Percentiles rank a stretch among this genome's conserved stretches.
These are phyloP conservation scores for Coemansia sp. DNA, from an alignment of 192 early-diverging fungal genomes.

Conservation along the genomic window DNA sequence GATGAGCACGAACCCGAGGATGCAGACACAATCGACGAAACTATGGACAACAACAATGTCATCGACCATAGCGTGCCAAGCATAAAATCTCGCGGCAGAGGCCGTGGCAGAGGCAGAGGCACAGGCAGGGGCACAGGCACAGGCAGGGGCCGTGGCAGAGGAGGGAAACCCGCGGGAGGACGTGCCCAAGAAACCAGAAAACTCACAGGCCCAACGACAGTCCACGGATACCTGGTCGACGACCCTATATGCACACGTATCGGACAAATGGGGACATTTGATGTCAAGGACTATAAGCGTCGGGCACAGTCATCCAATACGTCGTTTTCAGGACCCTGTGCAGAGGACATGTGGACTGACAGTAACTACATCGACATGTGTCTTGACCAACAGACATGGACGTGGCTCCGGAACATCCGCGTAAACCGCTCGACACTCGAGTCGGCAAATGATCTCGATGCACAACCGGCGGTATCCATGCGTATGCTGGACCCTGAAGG, in stretches of 20 bases:
- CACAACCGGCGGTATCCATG: not conserved
- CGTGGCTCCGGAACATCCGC: slow-evolving; percentile 9
- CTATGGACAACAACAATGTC: not conserved
- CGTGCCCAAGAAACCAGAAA: too few species aligned
- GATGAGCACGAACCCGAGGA: not conserved
- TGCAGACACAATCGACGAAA: not conserved
- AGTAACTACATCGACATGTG: slow-evolving; percentile 31
- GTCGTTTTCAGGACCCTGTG: slow-evolving; percentile 18
- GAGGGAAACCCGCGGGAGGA: too few species aligned
- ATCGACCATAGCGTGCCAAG: not conserved
- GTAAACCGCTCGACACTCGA: not conserved
- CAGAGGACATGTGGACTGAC: slow-evolving; percentile 4
- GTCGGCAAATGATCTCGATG: not conserved
- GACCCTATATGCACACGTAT: not conserved
- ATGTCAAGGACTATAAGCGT: not conserved
- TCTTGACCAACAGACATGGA: slow-evolving; percentile 26
- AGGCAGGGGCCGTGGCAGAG: not conserved
- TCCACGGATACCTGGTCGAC: not conserved
- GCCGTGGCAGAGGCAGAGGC: slow-evolving; percentile 4
- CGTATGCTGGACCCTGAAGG: not conserved
- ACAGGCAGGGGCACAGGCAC: slow-evolving; percentile 4
- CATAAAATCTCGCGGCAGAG: not conserved
- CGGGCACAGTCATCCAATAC: not conserved
- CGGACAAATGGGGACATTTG: not conserved
- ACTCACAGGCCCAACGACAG: not conserved